These are phyloP conservation scores for Batkoa obscura DNA, from an alignment of 371 early-diverging fungal genomes.

Conservation along the genomic window DNA sequence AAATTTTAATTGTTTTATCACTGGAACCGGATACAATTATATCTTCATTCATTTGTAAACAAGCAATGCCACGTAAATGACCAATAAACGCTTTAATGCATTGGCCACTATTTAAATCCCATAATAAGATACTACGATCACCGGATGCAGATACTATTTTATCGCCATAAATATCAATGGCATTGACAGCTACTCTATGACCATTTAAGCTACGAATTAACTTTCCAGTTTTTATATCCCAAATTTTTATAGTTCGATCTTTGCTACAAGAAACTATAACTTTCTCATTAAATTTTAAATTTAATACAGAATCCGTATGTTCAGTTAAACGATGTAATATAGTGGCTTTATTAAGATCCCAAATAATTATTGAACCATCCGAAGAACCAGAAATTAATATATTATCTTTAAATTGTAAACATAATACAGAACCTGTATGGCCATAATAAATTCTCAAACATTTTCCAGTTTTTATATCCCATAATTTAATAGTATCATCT, in stretches of 20 bases:
- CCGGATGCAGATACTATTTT: constrained; percentile 56
- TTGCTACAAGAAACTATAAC: constrained; percentile 64
- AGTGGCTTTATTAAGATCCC: constrained; percentile 47
- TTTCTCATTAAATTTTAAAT: constrained; percentile 36
- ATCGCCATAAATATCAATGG: constrained; percentile 35
- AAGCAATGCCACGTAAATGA: constrained; percentile 57
- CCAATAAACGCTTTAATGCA: constrained; percentile 28
- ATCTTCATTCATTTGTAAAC: constrained; percentile 56
- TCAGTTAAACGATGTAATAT: constrained; percentile 30
- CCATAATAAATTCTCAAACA: constrained; percentile 37
- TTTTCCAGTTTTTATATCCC: constrained; percentile 44
- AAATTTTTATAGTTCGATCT: constrained; percentile 65
- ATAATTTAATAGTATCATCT: constrained; percentile 62
- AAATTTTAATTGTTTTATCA: constrained; percentile 65
- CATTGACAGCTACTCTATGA: constrained; percentile 57
- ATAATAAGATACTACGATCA: constrained; percentile 46
- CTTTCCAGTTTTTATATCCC: constrained; percentile 36
- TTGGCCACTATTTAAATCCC: constrained; percentile 35
- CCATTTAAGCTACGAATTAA: constrained; percentile 22
- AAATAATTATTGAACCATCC: constrained; percentile 58
- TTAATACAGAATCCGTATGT: constrained; percentile 48
- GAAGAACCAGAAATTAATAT: constrained; percentile 67
- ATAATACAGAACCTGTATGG: constrained; percentile 66
- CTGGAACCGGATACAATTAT: constrained; percentile 59
- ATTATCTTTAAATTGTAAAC: constrained; percentile 52